phyloP scores from a whole-genome alignment of 495 filamentous ascomycete genomes.

The Neurospora sp. region DNA sequence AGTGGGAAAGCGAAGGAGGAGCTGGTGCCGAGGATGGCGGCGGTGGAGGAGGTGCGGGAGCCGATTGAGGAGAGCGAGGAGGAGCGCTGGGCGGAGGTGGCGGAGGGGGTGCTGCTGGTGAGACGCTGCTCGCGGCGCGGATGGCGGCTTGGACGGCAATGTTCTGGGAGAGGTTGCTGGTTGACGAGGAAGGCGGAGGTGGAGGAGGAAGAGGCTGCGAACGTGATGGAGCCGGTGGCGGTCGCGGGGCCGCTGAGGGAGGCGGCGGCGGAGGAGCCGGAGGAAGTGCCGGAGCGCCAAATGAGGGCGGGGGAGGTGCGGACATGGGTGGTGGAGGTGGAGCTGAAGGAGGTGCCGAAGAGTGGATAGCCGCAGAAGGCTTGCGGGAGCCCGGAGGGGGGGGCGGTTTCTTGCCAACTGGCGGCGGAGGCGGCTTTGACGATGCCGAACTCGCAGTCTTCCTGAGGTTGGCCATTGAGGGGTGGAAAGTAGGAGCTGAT shows the following conservation, averaged over 20 bases:
- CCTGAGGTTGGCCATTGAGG: slow-evolving; percentile 49
- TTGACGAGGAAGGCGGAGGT: slow-evolving; percentile 12
- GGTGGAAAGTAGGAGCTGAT: slow-evolving; percentile 39
- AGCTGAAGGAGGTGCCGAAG: slow-evolving; percentile 41
- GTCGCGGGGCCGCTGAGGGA: slow-evolving; percentile 40
- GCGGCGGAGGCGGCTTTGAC: slow-evolving; percentile 41
- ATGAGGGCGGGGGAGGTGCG: slow-evolving; percentile 41
- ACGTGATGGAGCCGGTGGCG: slow-evolving; percentile 11
- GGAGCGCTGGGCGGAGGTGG: slow-evolving; percentile 28
- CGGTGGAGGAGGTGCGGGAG: slow-evolving; percentile 27
- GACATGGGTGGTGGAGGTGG: slow-evolving; percentile 36
- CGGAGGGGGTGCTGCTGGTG: slow-evolving; percentile 36
- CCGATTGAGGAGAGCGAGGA: slow-evolving; percentile 22
- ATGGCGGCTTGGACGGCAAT: slow-evolving; percentile 42
- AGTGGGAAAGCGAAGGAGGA: slow-evolving; percentile 25
- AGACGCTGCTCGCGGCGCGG: slow-evolving; percentile 34
- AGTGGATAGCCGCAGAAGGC: slow-evolving; percentile 42
- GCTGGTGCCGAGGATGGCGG: slow-evolving; percentile 23
- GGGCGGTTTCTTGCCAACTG: slow-evolving; percentile 60
- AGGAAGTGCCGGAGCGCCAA: slow-evolving; percentile 38
- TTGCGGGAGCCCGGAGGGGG: slow-evolving; percentile 61
- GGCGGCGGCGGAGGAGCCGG: slow-evolving; percentile 41
- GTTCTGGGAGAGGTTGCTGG: slow-evolving; percentile 24
- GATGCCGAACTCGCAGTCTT: slow-evolving; percentile 45
- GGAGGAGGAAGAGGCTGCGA: slow-evolving; percentile 16